Conservation (phyloP, 352 stramenopile genomes). For the Phytophthora colocasiae region DNA sequence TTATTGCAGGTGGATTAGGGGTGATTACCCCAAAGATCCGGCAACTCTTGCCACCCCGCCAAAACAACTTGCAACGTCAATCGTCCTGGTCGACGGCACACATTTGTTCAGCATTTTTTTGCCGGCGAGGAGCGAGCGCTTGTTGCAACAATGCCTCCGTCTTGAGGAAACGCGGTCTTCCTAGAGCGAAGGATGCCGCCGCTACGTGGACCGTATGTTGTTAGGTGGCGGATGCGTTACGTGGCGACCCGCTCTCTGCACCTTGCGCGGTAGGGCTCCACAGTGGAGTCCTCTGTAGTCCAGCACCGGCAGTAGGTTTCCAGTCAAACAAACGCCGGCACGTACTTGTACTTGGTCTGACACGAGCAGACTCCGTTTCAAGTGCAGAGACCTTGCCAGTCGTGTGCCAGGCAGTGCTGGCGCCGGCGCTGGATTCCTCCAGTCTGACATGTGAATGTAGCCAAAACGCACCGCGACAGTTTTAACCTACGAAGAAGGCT, state of each 20-base stretch:
- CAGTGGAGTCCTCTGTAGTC: too few species aligned
- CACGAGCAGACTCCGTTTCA: not conserved
- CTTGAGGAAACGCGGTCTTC: not conserved
- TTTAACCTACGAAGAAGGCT: too few species aligned
- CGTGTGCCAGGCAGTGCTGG: conserved; percentile 4
- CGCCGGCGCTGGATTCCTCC: too few species aligned
- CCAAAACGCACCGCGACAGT: too few species aligned
- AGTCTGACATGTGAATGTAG: too few species aligned
- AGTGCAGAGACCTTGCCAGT: conserved; percentile 7
- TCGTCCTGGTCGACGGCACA: not conserved
- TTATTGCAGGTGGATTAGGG: conserved; percentile 18
- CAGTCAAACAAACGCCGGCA: conserved; percentile 16
- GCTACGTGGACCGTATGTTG: conserved; percentile 24
- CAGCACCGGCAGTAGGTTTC: conserved; percentile 7
- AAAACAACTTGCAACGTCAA: not conserved
- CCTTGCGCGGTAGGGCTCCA: not conserved
- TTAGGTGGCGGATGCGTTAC: conserved; percentile 10
- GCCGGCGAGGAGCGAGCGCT: too few species aligned
- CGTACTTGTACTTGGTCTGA: conserved; percentile 14
- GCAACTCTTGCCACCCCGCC: conserved; percentile 20
- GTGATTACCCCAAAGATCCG: conserved; percentile 20
- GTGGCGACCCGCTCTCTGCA: conserved; percentile 33
- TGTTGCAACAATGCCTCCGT: not conserved
- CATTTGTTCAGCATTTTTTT: too few species aligned
- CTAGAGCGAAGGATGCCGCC: not conserved